Conservation (phyloP, 768 basidiomycete genomes). For the Lactifluus rugatus region DNA sequence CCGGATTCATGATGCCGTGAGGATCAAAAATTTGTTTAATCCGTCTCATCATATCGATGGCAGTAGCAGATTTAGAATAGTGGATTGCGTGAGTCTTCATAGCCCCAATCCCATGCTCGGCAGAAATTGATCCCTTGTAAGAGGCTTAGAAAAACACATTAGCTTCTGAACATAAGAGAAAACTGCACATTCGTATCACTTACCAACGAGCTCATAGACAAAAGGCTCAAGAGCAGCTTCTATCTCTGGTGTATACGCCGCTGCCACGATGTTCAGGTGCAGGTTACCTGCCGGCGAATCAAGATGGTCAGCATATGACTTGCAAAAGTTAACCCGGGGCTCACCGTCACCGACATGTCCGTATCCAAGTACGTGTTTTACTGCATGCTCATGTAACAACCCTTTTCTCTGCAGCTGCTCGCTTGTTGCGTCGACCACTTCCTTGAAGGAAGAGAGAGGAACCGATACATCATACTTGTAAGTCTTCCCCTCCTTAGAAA, state of each 20-base stretch:
- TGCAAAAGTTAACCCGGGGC: slow-evolving; percentile 24
- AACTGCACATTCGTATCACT: slow-evolving; percentile 24
- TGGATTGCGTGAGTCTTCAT: slow-evolving; percentile 87
- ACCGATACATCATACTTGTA: slow-evolving; percentile 98
- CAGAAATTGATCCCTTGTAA: slow-evolving; percentile 85
- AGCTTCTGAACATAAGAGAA: background rate
- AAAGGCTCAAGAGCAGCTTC: slow-evolving; percentile 88
- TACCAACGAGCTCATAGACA: slow-evolving; percentile 83
- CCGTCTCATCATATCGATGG: slow-evolving; percentile 82
- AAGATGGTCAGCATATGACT: background rate
- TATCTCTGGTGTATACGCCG: slow-evolving; percentile 72
- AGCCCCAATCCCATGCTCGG: slow-evolving; percentile 94
- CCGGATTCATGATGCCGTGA: slow-evolving; percentile 86
- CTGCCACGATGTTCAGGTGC: slow-evolving; percentile 85
- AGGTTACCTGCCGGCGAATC: slow-evolving; percentile 57
- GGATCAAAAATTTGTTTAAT: slow-evolving; percentile 88
- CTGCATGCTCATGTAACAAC: slow-evolving; percentile 58
- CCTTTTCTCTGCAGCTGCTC: slow-evolving; percentile 61
- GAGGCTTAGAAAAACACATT: slow-evolving; percentile 38
- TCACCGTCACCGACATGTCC: slow-evolving; percentile 95
- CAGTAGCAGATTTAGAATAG: slow-evolving; percentile 75
- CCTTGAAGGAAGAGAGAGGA: slow-evolving; percentile 78
- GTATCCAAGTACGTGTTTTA: slow-evolving; percentile 84
- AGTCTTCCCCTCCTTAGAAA: slow-evolving; percentile 86
- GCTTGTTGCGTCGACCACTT: slow-evolving; percentile 72